Evolutionary conservation across 2,329 filamentous ascomycete genomes (phyloP).

Genomic region (Polychaeton citri): DNA sequence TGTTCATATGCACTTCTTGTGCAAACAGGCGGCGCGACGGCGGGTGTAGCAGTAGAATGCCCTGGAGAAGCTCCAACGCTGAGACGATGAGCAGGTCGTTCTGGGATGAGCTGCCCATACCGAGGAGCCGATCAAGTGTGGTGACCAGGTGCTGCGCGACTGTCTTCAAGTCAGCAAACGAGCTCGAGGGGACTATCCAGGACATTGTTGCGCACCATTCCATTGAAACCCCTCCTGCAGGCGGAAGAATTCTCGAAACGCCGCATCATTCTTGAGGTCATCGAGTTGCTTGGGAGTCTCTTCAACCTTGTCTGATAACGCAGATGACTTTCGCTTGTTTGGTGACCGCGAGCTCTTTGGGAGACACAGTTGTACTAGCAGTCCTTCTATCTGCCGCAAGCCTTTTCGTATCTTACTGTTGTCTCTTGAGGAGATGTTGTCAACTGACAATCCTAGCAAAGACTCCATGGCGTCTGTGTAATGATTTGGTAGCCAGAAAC

Average conservation of each 20-base stretch:
- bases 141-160: conserved; percentile 74
- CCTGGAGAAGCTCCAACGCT: conserved; percentile 79
- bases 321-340: conserved; percentile 26
- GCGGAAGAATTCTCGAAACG: conserved; percentile 92
- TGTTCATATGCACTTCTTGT: conserved; percentile 89
- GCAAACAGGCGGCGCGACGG: conserved; percentile 78
- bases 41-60: conserved; percentile 74
- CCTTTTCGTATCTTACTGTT: conserved; percentile 84
- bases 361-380: conserved; percentile 89
- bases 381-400: conserved; percentile 80
- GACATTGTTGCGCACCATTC: conserved; percentile 66
- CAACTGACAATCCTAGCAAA: conserved; percentile 82
- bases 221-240: conserved; percentile 95
- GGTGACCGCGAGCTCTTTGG: conserved; percentile 31
- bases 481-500: too few species aligned
- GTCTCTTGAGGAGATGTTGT: conserved; percentile 90
- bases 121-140: conserved; percentile 74
- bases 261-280: conserved; percentile 66
- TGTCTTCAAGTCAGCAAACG: conserved; percentile 16
- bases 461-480: conserved; percentile 88
- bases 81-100: conserved; percentile 83
- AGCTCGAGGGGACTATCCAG: neutral
- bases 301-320: conserved; percentile 9
- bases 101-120: conserved; percentile 65
- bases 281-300: conserved; percentile 44